Evolutionary conservation across 1,284 basidiomycete species (phyloP).

Genomic region (Neonothopanus nambi): DNA sequence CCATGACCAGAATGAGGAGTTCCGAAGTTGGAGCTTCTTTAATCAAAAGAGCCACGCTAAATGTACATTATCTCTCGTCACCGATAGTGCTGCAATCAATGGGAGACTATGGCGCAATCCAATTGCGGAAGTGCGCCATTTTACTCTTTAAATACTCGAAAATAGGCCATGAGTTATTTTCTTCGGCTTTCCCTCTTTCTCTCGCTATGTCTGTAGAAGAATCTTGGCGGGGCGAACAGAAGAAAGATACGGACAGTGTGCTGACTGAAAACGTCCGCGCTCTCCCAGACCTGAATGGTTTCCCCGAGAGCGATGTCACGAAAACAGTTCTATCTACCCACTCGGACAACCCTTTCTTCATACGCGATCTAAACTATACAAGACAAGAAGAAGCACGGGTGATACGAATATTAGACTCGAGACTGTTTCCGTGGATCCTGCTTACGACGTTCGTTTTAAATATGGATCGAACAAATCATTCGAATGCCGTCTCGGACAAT

Average conservation of each 20-base stretch:
- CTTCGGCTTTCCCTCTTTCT: neutral
- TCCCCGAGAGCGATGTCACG: neutral
- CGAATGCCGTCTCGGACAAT: constrained; percentile 39
- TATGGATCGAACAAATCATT: constrained; percentile 41
- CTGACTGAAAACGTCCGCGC: neutral
- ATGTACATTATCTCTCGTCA: too few species aligned
- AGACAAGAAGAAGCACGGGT: constrained; percentile 33
- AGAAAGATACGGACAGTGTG: too few species aligned
- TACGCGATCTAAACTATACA: constrained; percentile 31
- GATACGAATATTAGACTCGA: constrained; percentile 33
- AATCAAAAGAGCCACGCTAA: too few species aligned
- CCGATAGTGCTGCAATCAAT: neutral
- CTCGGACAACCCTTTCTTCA: constrained; percentile 23
- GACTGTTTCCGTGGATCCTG: constrained; percentile 35
- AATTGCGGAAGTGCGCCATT: constrained; percentile 4
- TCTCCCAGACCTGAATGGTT: neutral
- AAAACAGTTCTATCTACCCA: neutral
- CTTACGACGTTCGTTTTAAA: constrained; percentile 41
- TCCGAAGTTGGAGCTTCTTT: too few species aligned
- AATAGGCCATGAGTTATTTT: neutral
- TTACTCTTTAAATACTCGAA: neutral
- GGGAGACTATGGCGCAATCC: constrained; percentile 6
- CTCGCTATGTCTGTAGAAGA: neutral
- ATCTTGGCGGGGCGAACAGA: neutral
- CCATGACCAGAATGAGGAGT: too few species aligned